Evolutionary conservation across 352 stramenopile species (phyloP), one percentile per base, ranked within the genome.

Genomic region (Pythium volutum): DNA sequence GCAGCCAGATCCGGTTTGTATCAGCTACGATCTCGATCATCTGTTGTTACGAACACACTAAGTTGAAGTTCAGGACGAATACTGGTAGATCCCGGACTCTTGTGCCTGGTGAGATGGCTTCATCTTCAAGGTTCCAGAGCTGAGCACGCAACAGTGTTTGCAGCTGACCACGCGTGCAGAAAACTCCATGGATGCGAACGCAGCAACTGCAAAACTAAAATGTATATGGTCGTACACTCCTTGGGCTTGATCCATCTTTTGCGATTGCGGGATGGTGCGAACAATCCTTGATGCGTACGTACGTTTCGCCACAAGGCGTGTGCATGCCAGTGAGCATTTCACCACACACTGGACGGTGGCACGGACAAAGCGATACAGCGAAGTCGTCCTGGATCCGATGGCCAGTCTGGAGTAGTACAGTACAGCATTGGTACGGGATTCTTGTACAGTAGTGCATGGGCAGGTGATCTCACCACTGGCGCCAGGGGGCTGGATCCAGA

Each of bases 21-120:
- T 45, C 55, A 1, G 42, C 2, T 54, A 47, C 27, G 18, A 22
- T 22, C 31, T 10, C 4, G 16, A 23, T n/a, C 5, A 39, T 14
- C 18, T 18, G 26, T 8, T 20, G 47, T 38, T 64, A 64, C 22
- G 48, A 64, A 64, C 58, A 39, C 3, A 14, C 11, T 0, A 47
- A 27, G 48, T 64, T 64, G 58, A 64, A 64, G 58, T 54, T 34
- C 48, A 11, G 31, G 31, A 48, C n/a, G 7, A 15, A 15, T 48
- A 48, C 20, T n/a, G 42, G 27, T 59, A 4, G 34, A 23, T 26
- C 47, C 23, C 50, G 50, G 50, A 38, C 29, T 57, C 22, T 2
- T 22, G 14, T 38, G 3, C 26, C 22, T 49, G 38, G 14, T 16
- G 25, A 60, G 26, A 42, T 50, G 38, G 53, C 29, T 56, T 45